Base-by-base conservation (phyloP, 345 rosid genomes). In the Sonneratia caseolaris region DNA sequence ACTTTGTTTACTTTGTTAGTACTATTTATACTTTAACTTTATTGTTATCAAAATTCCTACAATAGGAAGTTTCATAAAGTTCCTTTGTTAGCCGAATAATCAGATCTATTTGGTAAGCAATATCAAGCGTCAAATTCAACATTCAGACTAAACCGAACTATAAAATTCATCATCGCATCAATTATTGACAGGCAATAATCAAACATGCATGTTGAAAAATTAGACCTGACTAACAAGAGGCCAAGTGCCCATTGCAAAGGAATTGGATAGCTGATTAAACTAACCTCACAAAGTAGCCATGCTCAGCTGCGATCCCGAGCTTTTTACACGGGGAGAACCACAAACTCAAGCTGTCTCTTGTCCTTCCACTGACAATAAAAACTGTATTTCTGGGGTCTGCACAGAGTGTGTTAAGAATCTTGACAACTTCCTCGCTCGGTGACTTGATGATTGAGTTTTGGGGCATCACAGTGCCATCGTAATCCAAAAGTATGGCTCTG, bases 231-330 rank as follows among this genome's bases (percentile, higher is more conserved):
- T 35, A 5, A 12, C 32, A 9, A 62, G 38, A 27, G 66, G 66
- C 35, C 35, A 62, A 62, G 66, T 47, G 27, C 10, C 64, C 35
- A 6, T 1, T 2, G 38, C 5, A 27, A 24, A 62, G 38, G 4
- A 62, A 32, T 40, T 2, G 24, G 64, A 59, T 59, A 7, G 4
- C 36, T n/a, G 14, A 1, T 14, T 49, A 45, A 40, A 21, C 18
- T 36, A 48, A 82, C 85, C 85, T 79, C 71, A 82, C 2, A 73
- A 79, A 82, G 76, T 74, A 82, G 13, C 85, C 85, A 73, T 82
- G 81, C 55, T 82, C 81, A 19, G 85, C 85, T 16, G 84, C 84
- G 56, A 81, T 66, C 9, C 84, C 84, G 7, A 81, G 80, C 65
- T 74, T 81, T 38, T 70, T 72, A 38, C 85, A 82, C 5, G 78